Evolutionary conservation across 2,329 filamentous ascomycete genomes (phyloP).

Genomic region (Pezicula rhizophila): DNA sequence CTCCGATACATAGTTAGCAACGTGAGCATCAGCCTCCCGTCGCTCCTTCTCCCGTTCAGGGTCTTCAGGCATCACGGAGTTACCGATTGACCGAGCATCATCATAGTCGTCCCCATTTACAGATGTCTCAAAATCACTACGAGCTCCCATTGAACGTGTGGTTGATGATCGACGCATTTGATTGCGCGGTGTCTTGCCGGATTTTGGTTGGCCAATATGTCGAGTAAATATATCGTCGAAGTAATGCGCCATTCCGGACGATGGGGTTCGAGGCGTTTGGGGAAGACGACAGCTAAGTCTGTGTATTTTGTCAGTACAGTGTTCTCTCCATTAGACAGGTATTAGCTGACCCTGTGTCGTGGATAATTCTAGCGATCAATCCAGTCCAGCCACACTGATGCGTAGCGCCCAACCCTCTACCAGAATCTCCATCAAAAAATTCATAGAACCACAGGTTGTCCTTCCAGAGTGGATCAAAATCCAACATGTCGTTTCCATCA

Average conservation of each 20-base stretch:
- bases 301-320: conserved; percentile 33
- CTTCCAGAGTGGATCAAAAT: conserved; percentile 90
- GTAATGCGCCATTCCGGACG: conserved; percentile 80
- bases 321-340: not conserved
- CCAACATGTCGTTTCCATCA: conserved; percentile 73
- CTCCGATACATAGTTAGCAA: conserved; percentile 75
- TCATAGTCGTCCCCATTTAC: conserved; percentile 41
- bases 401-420: conserved; percentile 81
- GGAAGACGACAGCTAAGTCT: conserved; percentile 86
- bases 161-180: conserved; percentile 73
- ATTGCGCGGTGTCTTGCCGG: conserved; percentile 39
- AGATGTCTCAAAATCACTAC: conserved; percentile 67
- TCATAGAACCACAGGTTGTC: conserved; percentile 95
- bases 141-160: conserved; percentile 73
- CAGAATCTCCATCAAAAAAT: conserved; percentile 91
- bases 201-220: conserved; percentile 33
- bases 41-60: conserved; percentile 45
- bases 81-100: conserved; percentile 29
- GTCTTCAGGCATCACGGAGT: conserved; percentile 42
- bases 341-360: conserved; percentile 80
- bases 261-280: conserved; percentile 85
- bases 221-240: conserved; percentile 84
- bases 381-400: conserved; percentile 98
- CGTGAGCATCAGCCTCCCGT: conserved; percentile 58
- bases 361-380: conserved; percentile 91